A percentile compares a stretch with the other conserved stretches of the same genome.
These are phyloP conservation scores for Paralagenidium karlingii DNA, from an alignment of 352 stramenopile genomes.

Conservation along the genomic window DNA sequence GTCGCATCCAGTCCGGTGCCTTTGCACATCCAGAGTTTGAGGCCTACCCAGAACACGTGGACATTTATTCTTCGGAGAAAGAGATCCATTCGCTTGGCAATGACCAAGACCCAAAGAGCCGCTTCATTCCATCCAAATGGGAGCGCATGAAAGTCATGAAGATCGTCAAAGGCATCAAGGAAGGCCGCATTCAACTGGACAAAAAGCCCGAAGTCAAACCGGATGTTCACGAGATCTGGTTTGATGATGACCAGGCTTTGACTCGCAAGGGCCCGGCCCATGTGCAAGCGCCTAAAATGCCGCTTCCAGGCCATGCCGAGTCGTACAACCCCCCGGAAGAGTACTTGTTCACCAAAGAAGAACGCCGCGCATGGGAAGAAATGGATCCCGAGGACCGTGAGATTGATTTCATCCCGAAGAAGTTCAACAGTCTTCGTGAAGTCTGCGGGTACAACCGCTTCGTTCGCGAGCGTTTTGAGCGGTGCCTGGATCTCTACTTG, in stretches of 20 bases:
- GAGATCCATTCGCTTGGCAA: constrained; percentile 83
- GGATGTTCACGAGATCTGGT: constrained; percentile 66
- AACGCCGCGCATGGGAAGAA: constrained; percentile 91
- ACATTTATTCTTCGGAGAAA: constrained; percentile 83
- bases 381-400: constrained; percentile 93
- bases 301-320: constrained; percentile 95
- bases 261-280: constrained; percentile 90
- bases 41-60: constrained; percentile 84
- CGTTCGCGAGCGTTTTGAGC: constrained; percentile 98
- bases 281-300: constrained; percentile 96
- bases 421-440: constrained; percentile 93
- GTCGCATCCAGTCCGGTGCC: constrained; percentile 89
- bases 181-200: constrained; percentile 90
- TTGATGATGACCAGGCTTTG: constrained; percentile 79
- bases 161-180: constrained; percentile 94
- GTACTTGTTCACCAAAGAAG: constrained; percentile 96
- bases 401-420: constrained; percentile 95
- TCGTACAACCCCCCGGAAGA: constrained; percentile 99
- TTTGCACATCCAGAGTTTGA: constrained; percentile 89
- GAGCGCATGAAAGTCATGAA: constrained; percentile 96
- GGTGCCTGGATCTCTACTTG: constrained; percentile 99
- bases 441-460: constrained; percentile 95
- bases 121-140: constrained; percentile 95
- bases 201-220: constrained; percentile 76
- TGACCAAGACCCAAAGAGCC: constrained; percentile 83